A percentile compares a stretch with the other conserved stretches of the same genome.
phyloP scores from a whole-genome alignment of 1,139 yeast species.

The Pneumocystis wakefieldiae region DNA sequence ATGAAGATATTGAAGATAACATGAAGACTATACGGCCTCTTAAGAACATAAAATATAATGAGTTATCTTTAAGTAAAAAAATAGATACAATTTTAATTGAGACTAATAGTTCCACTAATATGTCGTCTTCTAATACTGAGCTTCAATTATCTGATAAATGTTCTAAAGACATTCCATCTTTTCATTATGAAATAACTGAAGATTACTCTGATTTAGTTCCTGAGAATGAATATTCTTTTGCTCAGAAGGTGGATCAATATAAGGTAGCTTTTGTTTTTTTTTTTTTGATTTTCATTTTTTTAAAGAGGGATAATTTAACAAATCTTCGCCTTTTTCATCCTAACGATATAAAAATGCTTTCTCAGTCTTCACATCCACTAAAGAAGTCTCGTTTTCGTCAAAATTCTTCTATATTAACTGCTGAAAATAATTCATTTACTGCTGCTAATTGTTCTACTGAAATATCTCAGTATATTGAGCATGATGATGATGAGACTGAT shows the following conservation, averaged over 20 bases:
- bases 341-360: not conserved
- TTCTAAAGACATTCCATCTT: not conserved
- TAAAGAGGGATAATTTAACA: not conserved
- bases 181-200: not conserved
- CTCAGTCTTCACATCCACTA: not conserved
- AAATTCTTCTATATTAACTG: not conserved
- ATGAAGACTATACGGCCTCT: not conserved
- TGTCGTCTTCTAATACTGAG: not conserved
- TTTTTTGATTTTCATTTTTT: not conserved
- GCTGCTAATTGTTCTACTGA: constrained; percentile 1
- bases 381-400: not conserved
- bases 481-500: constrained; percentile 16
- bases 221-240: not conserved
- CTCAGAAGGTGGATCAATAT: not conserved
- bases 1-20: not conserved
- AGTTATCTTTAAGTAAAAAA: not conserved
- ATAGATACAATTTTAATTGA: not conserved
- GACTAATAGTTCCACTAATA: not conserved
- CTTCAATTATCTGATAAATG: not conserved
- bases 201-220: constrained; percentile 1
- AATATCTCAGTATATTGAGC: constrained; percentile 11
- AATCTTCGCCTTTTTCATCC: constrained; percentile 1
- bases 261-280: not conserved
- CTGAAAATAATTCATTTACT: not conserved
- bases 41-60: not conserved